phyloP scores from a whole-genome alignment of 805 yeast genomes.

The Candida quercuum region DNA sequence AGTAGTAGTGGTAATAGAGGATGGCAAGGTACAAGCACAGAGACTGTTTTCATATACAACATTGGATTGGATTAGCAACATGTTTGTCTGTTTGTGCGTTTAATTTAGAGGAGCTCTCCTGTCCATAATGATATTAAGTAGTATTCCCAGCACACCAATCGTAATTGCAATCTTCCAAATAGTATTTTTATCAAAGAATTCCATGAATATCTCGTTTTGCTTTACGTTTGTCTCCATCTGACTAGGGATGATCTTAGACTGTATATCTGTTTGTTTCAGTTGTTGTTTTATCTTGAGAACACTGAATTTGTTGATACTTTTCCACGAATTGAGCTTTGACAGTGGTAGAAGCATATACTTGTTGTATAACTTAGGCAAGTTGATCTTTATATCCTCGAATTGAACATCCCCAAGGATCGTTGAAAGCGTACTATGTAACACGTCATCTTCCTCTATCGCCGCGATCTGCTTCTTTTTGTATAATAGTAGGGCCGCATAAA shows the following conservation, averaged over 20 bases:
- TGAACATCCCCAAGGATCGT: conserved; percentile 21
- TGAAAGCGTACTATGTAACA: conserved; percentile 34
- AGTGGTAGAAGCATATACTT: conserved; percentile 23
- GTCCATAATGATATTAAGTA: conserved; percentile 5
- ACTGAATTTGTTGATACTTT: conserved; percentile 21
- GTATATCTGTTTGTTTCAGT: not conserved
- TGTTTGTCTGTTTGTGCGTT: not conserved
- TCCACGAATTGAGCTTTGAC: conserved; percentile 4
- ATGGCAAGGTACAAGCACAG: conserved; percentile 83
- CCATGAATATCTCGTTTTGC: not conserved
- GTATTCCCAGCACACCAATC: conserved; percentile 9
- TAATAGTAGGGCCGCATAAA: conserved; percentile 55
- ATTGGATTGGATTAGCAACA: conserved; percentile 41
- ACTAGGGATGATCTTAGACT: not conserved
- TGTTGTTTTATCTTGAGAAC: conserved; percentile 21
- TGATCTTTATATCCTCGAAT: conserved; percentile 13
- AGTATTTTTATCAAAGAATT: too few relatives aligned
- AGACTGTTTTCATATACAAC: conserved; percentile 77
- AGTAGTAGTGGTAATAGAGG: conserved; percentile 95
- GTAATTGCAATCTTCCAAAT: conserved; percentile 11
- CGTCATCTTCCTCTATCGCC: conserved; percentile 26
- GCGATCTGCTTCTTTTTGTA: conserved; percentile 41
- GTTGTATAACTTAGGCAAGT: not conserved
- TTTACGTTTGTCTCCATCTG: not conserved
- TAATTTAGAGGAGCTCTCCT: not conserved